Base-by-base conservation (phyloP, 768 basidiomycete species). In the Boletus sp. region DNA sequence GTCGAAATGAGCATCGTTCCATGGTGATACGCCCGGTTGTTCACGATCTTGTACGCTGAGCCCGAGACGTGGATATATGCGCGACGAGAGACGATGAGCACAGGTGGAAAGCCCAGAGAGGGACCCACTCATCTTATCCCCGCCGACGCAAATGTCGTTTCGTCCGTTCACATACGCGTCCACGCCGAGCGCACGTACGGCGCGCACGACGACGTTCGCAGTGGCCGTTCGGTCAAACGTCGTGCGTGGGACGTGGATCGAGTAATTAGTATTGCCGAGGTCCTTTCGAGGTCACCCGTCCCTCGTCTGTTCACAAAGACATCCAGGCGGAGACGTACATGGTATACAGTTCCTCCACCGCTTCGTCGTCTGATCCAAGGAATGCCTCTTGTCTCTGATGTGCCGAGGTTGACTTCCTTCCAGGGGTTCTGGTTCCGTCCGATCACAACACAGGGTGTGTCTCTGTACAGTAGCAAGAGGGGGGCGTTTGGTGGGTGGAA, bases 351-450 rank as follows among this genome's bases (percentile, higher is more conserved):
- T 12, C 96, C 96, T 15, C 96, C 96, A 8, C 96, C 97, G 62
- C 93, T 95, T 54, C 89, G 79, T 54, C 96, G 78, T 40, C 96
- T 79, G 33, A 98, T 80, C 66, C 92, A 90, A 0, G 91, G 91
- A 17, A 94, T 79, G 5, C 76, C 78, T 58, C 77, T 71, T 42
- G 71, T 55, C 11, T 74, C 71, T 7, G 94, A 76, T 1, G 82
- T 78, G 7, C 68, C 58, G 48, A 95, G 80, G 64, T 96, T 95
- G 62, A 94, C 86, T 67, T 99, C 96, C 69, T 93, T 97, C 96
- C 96, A 98, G 15, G 95, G 96, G 63, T 97, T 98, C 77, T 99
- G 97, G 70, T 98, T 95, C 51, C 96, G 78, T 0, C 96, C 96
- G 53, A 98, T 92, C 52, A 99, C 81, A 17, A 98, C 92, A 65